Conservation (phyloP, 345 rosid genomes). For the Excoecaria cochinchinensis region DNA sequence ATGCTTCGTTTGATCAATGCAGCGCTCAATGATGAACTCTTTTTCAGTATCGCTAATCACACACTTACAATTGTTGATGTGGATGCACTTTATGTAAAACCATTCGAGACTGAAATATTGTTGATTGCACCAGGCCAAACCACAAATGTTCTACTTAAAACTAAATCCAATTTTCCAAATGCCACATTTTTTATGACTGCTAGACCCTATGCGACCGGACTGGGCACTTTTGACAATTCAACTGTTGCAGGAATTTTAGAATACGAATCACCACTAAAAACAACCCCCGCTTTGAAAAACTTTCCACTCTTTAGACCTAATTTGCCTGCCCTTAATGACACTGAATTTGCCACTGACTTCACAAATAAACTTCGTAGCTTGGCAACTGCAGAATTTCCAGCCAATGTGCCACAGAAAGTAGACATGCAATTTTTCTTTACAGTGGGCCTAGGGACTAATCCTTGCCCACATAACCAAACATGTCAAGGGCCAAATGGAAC, state of each 20-base stretch:
- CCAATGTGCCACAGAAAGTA: conserved; percentile 23
- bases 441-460: conserved; percentile 22
- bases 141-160: conserved; percentile 25
- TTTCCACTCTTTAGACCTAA: conserved; percentile 13
- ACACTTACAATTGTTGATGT: conserved; percentile 20
- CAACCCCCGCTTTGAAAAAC: neutral
- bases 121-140: conserved; percentile 27
- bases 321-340: conserved; percentile 25
- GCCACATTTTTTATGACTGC: conserved; percentile 29
- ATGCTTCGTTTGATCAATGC: conserved; percentile 30
- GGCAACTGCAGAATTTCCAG: conserved; percentile 22
- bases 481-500: conserved; percentile 27
- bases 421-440: conserved; percentile 27
- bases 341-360: conserved; percentile 18
- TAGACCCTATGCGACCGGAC: conserved; percentile 26
- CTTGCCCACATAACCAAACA: conserved; percentile 28
- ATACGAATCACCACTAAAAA: conserved; percentile 5
- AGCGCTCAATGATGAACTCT: conserved; percentile 32
- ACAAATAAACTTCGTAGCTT: conserved; percentile 21
- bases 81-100: conserved; percentile 28
- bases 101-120: conserved; percentile 16
- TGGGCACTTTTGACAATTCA: conserved; percentile 30
- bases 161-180: conserved; percentile 22
- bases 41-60: conserved; percentile 30
- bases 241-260: conserved; percentile 27